These are phyloP conservation scores for Phytophthora pseudosyringae DNA, from an alignment of 352 stramenopile genomes.

Conservation along the genomic window DNA sequence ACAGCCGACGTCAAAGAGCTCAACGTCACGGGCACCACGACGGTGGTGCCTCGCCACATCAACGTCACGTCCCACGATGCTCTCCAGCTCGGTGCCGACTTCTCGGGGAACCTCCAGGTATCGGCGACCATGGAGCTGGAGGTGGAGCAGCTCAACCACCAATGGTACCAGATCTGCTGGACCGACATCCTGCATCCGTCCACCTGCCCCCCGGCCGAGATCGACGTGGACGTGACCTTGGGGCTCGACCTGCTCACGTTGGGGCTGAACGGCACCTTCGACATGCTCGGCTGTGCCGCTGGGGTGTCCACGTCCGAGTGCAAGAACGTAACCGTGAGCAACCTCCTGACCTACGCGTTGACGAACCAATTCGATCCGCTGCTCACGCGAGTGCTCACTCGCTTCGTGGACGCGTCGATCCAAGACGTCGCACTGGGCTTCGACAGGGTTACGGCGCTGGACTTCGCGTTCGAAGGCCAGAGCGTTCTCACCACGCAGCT, in stretches of 20 bases:
- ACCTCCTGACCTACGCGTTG: conserved; percentile 42
- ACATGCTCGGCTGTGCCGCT: conserved; percentile 31
- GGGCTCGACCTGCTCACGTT: conserved; percentile 33
- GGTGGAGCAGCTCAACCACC: conserved; percentile 40
- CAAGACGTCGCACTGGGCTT: conserved; percentile 36
- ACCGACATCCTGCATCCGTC: conserved; percentile 43
- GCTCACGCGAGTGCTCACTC: conserved; percentile 37
- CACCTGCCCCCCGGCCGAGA: conserved; percentile 34
- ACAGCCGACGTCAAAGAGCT: conserved; percentile 37
- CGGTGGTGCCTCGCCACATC: conserved; percentile 38
- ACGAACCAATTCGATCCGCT: conserved; percentile 28
- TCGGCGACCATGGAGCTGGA: conserved; percentile 32
- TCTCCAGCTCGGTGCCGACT: conserved; percentile 37
- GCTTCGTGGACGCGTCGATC: conserved; percentile 38
- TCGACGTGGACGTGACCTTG: conserved; percentile 39
- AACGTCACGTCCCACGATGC: conserved; percentile 38
- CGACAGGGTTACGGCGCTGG: conserved; percentile 42
- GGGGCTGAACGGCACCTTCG: conserved; percentile 30
- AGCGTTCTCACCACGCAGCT: conserved; percentile 49
- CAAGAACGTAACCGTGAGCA: conserved; percentile 42
- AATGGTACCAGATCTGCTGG: conserved; percentile 56
- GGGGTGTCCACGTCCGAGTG: conserved; percentile 29
- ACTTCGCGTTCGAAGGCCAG: conserved; percentile 48
- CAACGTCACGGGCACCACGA: conserved; percentile 39
- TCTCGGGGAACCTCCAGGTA: conserved; percentile 36